Evolutionary conservation across 768 basidiomycete species (phyloP).

Genomic region (Phylloporus rhodoxanthus): DNA sequence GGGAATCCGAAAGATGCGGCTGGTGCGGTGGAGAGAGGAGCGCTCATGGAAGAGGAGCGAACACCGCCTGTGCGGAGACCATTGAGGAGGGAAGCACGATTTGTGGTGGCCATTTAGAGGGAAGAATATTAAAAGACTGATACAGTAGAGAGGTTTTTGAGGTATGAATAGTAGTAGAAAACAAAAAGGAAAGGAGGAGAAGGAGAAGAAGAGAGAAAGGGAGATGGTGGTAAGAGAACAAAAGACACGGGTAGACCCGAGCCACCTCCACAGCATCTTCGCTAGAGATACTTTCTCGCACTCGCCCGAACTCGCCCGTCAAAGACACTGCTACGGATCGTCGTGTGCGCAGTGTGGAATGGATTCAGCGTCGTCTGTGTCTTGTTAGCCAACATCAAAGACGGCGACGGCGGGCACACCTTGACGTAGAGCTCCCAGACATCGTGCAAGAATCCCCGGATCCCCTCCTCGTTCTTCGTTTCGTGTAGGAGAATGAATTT

Average conservation of each 20-base stretch:
- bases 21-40: conserved; percentile 68
- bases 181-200: conserved; percentile 10
- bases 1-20: conserved; percentile 57
- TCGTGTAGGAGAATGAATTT: conserved; percentile 95
- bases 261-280: conserved; percentile 11
- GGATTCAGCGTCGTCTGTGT: conserved; percentile 82
- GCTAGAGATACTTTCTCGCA: conserved; percentile 75
- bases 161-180: conserved; percentile 7
- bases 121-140: conserved; percentile 18
- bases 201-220: conserved; percentile 11
- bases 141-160: conserved; percentile 14
- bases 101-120: conserved; percentile 39
- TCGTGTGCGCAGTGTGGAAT: conserved; percentile 89
- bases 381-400: background rate
- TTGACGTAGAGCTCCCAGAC: conserved; percentile 98
- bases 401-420: conserved; percentile 40
- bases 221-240: conserved; percentile 11
- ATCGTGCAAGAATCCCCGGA: conserved; percentile 85
- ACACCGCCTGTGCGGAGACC: conserved; percentile 89
- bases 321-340: conserved; percentile 75
- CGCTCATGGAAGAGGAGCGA: conserved; percentile 55
- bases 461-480: conserved; percentile 94
- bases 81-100: conserved; percentile 79
- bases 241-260: conserved; percentile 16
- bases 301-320: conserved; percentile 78